Evolutionary conservation across 1,284 basidiomycete genomes (phyloP).

Genomic region (Salmacisia buchloeana): DNA sequence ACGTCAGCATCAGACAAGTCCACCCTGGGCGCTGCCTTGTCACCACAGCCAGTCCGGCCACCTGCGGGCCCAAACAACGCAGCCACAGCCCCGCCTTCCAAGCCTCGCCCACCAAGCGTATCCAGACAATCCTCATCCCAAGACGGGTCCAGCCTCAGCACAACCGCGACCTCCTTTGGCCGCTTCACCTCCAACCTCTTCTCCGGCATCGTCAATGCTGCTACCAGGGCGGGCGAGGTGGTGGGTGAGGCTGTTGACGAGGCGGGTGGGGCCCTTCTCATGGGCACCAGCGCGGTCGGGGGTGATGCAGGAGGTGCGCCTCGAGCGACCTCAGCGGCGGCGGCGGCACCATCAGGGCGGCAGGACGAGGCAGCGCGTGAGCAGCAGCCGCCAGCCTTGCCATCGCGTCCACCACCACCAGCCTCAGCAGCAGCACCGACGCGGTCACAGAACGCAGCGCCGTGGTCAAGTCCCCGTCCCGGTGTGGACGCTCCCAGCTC

Average conservation of each 20-base stretch:
- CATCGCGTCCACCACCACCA: too few species aligned
- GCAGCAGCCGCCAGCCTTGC: too few species aligned
- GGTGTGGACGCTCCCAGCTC: too few species aligned
- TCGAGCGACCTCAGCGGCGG: too few species aligned
- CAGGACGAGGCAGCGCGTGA: too few species aligned
- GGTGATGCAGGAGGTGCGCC: too few species aligned
- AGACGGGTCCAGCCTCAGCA: not conserved
- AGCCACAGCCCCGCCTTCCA: not conserved
- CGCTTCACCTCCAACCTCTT: conserved; percentile 25
- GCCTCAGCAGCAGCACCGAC: too few species aligned
- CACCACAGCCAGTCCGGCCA: too few species aligned
- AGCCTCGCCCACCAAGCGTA: not conserved
- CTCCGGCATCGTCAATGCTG: conserved; percentile 23
- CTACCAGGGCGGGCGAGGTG: conserved; percentile 26
- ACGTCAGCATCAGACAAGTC: not conserved
- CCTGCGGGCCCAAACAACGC: not conserved
- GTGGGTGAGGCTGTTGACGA: conserved; percentile 29
- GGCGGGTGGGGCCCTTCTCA: not conserved
- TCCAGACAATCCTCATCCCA: not conserved
- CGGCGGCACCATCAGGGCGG: too few species aligned
- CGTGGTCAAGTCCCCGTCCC: too few species aligned
- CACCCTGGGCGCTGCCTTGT: too few species aligned
- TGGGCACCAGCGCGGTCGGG: not conserved
- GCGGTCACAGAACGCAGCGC: too few species aligned
- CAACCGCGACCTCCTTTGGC: conserved; percentile 10